Evolutionary conservation across 2,329 filamentous ascomycete genomes (phyloP), one percentile per base, ranked within the genome.

Genomic region (Penicillium decumbens): DNA sequence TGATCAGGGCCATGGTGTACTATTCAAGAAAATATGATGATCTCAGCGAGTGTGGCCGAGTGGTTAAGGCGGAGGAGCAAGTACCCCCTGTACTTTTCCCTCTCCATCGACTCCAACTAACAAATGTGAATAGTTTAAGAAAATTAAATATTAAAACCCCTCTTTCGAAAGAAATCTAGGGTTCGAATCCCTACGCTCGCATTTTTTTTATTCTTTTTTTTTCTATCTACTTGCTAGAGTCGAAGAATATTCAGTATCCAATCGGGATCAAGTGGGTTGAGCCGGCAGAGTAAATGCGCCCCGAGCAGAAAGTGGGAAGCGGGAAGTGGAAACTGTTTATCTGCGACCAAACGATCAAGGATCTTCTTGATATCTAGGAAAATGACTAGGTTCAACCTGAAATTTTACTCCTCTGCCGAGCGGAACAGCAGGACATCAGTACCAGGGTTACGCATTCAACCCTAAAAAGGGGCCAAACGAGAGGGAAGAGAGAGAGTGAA

Each of bases 291-390:
- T 20, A 53, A 44, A 42, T 37, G 40, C 24, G 24, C 18, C 37
- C 49, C 43, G 43, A 52, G 27, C 27, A 28, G 46, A 12, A 9
- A 15, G 27, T 30, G 5, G 15, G 15, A 18, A 18, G 15, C 15
- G 15, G 15, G 2, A 18, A 18, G 15, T 18, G 15, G 46, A 12
- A 8, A n/a, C 32, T 30, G 5, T 49, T 41, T 50, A 53, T 50
- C 43, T 51, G 41, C 27, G 23, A 54, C 49, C 42, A 53, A 47
- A 53, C 54, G 43, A 29, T 37, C 49, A 51, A 49, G 48, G 43
- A 48, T 50, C 40, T 29, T 47, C 32, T 2, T 1, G 15, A 18
- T 18, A 18, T 18, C 15, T 18, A 18, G 15, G 2, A 18, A 18
- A 18, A 1, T 18, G 15, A 18, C 15, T 2, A 18, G 2, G 15